Base-by-base conservation (phyloP, 78 protist genomes). In the Pelomyxa schiedti region DNA sequence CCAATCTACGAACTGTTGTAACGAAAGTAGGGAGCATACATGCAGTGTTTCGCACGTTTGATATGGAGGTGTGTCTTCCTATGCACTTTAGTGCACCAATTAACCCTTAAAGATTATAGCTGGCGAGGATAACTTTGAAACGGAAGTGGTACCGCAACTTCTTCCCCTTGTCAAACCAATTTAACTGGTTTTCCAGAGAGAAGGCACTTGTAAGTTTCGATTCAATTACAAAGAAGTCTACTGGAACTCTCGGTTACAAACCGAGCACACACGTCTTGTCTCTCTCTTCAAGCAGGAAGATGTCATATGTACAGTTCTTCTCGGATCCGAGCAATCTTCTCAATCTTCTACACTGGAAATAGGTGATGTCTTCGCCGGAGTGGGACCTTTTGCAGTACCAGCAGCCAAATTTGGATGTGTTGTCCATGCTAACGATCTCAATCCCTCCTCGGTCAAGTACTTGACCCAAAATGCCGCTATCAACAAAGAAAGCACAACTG, bases 341-440 rank as follows among this genome's bases (percentile, higher is more conserved):
- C 16, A 16, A 4, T 24, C 72, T 40, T 40, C 39, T 32, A 40
- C 4, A 26, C 7, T 22, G 53, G 41, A 5, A 9, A 35, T 58
- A 0, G 1, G n/a, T 30, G 98, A 96, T 68, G 69, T 93, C 85
- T 72, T 94, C 32, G 91, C 94, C 0, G 99, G 99, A 39, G 87
- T 96, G 36, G 99, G 99, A 29, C 99, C 99, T 5, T 96, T 96
- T 53, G 97, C 94, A 9, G 39, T 95, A 3, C 97, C 98, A 3
- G 90, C 91, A 5, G 93, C 95, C 3, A 82, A 81, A 30, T 24
- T 36, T 35, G 90, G 89, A 30, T 1, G 74, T 22, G 6, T 16
- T 8, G 92, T 91, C 42, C 78, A 85, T 74, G 99, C 98, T 2
- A 96, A 96, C 82, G 99, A 96, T 69, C 85, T 94, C 42, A 95